phyloP scores from a whole-genome alignment of 177 flowering plant species.

The Vitis hybrid region DNA sequence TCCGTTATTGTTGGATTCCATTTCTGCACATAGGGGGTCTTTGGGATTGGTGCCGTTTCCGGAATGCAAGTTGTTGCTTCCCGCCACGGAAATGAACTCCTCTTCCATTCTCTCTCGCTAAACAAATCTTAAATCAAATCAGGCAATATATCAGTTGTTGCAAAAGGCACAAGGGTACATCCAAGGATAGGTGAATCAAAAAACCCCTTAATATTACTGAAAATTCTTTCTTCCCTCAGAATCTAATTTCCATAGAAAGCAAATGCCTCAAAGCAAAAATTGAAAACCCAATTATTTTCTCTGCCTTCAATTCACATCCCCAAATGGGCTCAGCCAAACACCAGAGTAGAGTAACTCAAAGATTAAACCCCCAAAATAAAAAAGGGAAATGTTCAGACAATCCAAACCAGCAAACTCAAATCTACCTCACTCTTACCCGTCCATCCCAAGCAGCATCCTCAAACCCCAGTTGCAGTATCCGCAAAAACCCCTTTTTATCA shows the following conservation, averaged over 20 bases:
- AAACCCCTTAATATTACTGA: neutral
- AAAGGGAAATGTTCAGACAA: constrained; percentile 1
- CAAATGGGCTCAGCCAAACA: neutral
- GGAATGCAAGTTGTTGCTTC: constrained; percentile 15
- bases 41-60: constrained; percentile 23
- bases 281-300: neutral
- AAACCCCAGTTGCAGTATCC: constrained; percentile 3
- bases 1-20: constrained; percentile 41
- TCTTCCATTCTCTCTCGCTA: constrained; percentile 35
- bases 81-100: constrained; percentile 18
- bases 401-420: constrained; percentile 13
- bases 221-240: neutral
- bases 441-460: neutral
- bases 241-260: constrained; percentile 5
- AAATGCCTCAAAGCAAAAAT: neutral
- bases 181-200: neutral
- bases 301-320: neutral
- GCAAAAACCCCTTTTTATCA: constrained; percentile 14
- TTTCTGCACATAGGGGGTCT: constrained; percentile 34
- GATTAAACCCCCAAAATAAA: neutral
- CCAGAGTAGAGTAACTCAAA: neutral
- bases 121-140: neutral
- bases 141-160: constrained; percentile 6
- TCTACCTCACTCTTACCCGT: constrained; percentile 5
- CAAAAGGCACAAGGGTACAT: neutral